Percentiles rank a stretch among this genome's conserved stretches.
Conservation (phyloP, 345 rosid species). For the thale cress (Arabidopsis thaliana) region DNA sequence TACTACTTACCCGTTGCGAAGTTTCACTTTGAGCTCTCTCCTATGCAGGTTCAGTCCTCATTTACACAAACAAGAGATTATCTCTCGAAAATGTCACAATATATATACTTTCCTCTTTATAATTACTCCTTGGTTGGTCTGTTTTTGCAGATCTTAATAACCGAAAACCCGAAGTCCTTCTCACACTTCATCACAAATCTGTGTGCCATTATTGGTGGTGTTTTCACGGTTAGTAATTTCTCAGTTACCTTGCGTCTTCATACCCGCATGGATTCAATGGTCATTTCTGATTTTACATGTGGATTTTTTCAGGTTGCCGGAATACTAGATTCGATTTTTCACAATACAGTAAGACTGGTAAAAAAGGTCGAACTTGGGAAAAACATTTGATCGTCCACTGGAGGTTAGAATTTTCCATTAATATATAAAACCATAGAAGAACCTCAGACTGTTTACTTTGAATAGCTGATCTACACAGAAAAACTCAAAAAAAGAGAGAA, state of each 20-base stretch:
- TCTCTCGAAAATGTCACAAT: conserved; percentile 8
- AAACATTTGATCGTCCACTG: conserved; percentile 61
- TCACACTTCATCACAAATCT: conserved; percentile 94
- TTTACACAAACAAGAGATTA: background rate
- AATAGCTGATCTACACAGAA: conserved; percentile 32
- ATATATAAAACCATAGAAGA: conserved; percentile 40
- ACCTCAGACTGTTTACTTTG: conserved; percentile 27
- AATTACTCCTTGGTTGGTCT: conserved; percentile 17
- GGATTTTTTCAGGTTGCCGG: conserved; percentile 85
- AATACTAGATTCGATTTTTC: conserved; percentile 81
- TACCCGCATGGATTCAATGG: conserved; percentile 4
- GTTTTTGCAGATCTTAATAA: conserved; percentile 71
- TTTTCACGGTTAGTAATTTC: conserved; percentile 82
- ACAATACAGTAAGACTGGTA: conserved; percentile 80
- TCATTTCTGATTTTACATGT: conserved; percentile 1
- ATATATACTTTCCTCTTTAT: conserved; percentile 5
- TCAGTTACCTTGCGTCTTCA: background rate
- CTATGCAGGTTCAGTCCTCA: conserved; percentile 80
- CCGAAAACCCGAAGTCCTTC: conserved; percentile 82
- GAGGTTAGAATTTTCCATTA: conserved; percentile 40
- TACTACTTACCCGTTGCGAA: conserved; percentile 74
- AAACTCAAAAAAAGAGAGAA: conserved; percentile 28
- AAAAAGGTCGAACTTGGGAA: conserved; percentile 93
- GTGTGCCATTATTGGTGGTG: conserved; percentile 94
- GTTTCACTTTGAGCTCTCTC: conserved; percentile 95